These are phyloP conservation scores for Colletotrichum filicis DNA, from an alignment of 2,329 filamentous ascomycete genomes.

Conservation along the genomic window DNA sequence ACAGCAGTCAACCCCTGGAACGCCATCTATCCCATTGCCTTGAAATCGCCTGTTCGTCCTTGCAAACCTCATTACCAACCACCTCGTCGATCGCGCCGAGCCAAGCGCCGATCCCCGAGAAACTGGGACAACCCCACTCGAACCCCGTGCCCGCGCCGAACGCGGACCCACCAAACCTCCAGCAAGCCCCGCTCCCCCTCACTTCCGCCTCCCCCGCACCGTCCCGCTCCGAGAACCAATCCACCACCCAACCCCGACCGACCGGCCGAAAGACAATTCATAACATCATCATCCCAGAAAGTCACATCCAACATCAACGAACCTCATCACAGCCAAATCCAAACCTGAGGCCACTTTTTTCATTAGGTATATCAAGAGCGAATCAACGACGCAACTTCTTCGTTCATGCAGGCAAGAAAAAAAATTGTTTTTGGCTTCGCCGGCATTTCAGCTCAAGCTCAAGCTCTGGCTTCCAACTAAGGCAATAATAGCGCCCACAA, in stretches of 20 bases:
- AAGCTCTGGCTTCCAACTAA: not conserved
- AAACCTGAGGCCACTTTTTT: too few species aligned
- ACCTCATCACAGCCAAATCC: too few species aligned
- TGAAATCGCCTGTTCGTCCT: too few species aligned
- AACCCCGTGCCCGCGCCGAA: too few species aligned
- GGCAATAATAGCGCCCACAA: constrained; percentile 1
- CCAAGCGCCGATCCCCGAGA: not conserved
- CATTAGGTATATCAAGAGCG: too few species aligned
- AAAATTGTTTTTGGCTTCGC: not conserved
- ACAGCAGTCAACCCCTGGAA: too few species aligned
- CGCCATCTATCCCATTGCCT: too few species aligned
- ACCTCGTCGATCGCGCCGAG: not conserved
- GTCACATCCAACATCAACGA: too few species aligned
- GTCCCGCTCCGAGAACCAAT: not conserved
- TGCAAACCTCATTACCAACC: not conserved
- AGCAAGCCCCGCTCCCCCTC: not conserved
- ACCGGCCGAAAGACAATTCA: too few species aligned
- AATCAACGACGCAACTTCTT: not conserved
- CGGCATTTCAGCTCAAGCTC: not conserved
- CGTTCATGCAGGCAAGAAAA: not conserved
- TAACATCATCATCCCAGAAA: too few species aligned
- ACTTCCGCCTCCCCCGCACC: not conserved
- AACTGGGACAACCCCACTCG: too few species aligned
- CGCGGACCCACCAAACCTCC: too few species aligned
- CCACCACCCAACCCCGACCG: not conserved